phyloP scores from a whole-genome alignment of 1,284 basidiomycete genomes.

The Irpex lacteus region DNA sequence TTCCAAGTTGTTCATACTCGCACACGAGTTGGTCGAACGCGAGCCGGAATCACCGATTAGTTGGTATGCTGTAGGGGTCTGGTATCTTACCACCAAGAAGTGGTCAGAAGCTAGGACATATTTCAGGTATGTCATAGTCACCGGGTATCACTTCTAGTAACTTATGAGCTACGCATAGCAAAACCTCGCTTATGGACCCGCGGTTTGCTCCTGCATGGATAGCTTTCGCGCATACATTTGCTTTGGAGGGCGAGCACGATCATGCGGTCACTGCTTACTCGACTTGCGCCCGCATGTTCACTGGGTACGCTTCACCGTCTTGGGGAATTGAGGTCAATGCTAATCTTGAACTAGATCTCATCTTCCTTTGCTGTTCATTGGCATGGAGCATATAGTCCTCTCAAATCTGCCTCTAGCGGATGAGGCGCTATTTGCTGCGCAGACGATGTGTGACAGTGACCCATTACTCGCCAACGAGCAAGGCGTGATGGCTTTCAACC shows the following conservation, averaged over 20 bases:
- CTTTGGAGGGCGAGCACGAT: constrained; percentile 96
- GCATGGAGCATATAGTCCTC: constrained; percentile 96
- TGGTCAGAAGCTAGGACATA: constrained; percentile 90
- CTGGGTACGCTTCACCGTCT: constrained; percentile 57
- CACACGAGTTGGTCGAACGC: constrained; percentile 91
- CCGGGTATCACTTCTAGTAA: background rate
- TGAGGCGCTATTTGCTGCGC: constrained; percentile 83
- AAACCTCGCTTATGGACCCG: constrained; percentile 96
- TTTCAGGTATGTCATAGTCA: constrained; percentile 64
- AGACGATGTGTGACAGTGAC: constrained; percentile 80
- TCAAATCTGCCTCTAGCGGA: constrained; percentile 83
- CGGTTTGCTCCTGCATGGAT: constrained; percentile 97
- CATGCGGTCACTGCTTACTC: constrained; percentile 98
- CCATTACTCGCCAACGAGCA: constrained; percentile 91
- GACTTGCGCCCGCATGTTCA: constrained; percentile 92
- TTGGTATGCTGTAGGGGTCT: constrained; percentile 98
- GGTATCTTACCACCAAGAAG: constrained; percentile 87
- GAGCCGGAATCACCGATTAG: constrained; percentile 91
- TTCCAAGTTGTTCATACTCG: constrained; percentile 91
- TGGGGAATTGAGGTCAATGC: background rate
- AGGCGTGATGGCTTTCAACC: constrained; percentile 90
- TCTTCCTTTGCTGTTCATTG: constrained; percentile 92
- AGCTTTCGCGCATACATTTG: constrained; percentile 96
- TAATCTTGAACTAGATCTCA: constrained; percentile 62
- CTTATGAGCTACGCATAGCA: constrained; percentile 45